Evolutionary conservation across 2,329 filamentous ascomycete species (phyloP).

Genomic region (Calonectria hongkongensis): DNA sequence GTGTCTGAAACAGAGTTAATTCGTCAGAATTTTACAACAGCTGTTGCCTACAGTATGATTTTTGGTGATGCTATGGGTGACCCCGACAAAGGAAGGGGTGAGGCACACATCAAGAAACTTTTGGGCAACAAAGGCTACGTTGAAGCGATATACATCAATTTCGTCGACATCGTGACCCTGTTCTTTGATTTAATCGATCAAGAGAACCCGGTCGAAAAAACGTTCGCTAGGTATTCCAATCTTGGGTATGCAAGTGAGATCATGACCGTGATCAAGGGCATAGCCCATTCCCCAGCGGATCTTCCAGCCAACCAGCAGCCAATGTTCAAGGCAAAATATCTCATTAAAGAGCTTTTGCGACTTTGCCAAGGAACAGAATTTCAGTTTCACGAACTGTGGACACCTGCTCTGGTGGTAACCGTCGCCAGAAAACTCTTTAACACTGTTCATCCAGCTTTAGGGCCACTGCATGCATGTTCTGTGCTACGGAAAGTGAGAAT

Average conservation of each 20-base stretch:
- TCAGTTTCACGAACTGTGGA: conserved; percentile 82
- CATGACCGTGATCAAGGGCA: conserved; percentile 81
- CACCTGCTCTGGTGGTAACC: conserved; percentile 82
- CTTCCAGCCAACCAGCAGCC: conserved; percentile 90
- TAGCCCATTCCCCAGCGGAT: conserved; percentile 78
- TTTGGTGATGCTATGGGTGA: conserved; percentile 64
- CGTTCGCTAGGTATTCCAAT: conserved; percentile 75
- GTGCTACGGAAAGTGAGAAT: conserved; percentile 91
- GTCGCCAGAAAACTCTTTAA: conserved; percentile 87
- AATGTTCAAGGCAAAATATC: conserved; percentile 85
- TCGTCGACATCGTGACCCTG: conserved; percentile 84
- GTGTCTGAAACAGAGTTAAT: conserved; percentile 75
- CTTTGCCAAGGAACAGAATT: conserved; percentile 84
- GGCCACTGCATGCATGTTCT: conserved; percentile 89
- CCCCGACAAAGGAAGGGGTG: conserved; percentile 71
- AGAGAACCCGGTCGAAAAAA: conserved; percentile 82
- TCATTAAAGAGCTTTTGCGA: conserved; percentile 84
- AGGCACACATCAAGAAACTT: conserved; percentile 79
- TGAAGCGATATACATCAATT: conserved; percentile 78
- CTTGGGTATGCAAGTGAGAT: conserved; percentile 78
- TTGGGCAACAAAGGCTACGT: conserved; percentile 81
- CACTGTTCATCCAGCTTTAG: conserved; percentile 87
- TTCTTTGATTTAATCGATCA: conserved; percentile 87
- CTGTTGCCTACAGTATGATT: conserved; percentile 88
- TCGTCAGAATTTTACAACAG: conserved; percentile 82